Conservation (phyloP, 139 green algal genomes). For the Chlorella sp. region DNA sequence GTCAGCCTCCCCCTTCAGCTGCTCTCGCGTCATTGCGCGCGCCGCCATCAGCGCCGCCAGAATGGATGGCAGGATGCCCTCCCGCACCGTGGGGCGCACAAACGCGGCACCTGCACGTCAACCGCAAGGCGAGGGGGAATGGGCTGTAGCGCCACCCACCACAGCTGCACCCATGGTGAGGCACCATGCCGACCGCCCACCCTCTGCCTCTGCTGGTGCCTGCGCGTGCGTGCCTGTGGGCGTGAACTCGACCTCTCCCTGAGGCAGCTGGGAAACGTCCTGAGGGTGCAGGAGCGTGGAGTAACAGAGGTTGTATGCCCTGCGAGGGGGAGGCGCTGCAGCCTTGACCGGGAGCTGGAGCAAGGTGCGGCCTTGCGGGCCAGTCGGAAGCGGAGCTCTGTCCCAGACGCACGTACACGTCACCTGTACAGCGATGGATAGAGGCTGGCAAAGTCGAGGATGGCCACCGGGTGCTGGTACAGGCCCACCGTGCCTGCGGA, state of each 20-base stretch:
- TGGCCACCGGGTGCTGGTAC: conserved; percentile 69
- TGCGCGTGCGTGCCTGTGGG: conserved; percentile 55
- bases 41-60: conserved; percentile 70
- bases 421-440: conserved; percentile 76
- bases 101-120: conserved; percentile 38
- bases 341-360: conserved; percentile 67
- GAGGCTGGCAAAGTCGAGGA: conserved; percentile 79
- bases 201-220: no score
- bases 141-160: no score
- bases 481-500: conserved; percentile 45
- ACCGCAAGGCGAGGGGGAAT: no score
- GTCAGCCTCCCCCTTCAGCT: conserved; percentile 45
- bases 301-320: conserved; percentile 85
- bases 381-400: no score
- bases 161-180: no score
- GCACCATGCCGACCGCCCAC: no score
- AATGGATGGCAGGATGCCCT: conserved; percentile 70
- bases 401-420: no score
- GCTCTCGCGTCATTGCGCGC: conserved; percentile 48
- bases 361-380: conserved; percentile 27
- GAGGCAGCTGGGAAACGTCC: conserved; percentile 34
- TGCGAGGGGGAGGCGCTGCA: no score
- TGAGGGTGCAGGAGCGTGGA: conserved; percentile 73
- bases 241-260: conserved; percentile 42
- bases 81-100: conserved; percentile 53